Evolutionary conservation across 805 yeast species (phyloP).

Genomic region (Lipomyces lipofer): DNA sequence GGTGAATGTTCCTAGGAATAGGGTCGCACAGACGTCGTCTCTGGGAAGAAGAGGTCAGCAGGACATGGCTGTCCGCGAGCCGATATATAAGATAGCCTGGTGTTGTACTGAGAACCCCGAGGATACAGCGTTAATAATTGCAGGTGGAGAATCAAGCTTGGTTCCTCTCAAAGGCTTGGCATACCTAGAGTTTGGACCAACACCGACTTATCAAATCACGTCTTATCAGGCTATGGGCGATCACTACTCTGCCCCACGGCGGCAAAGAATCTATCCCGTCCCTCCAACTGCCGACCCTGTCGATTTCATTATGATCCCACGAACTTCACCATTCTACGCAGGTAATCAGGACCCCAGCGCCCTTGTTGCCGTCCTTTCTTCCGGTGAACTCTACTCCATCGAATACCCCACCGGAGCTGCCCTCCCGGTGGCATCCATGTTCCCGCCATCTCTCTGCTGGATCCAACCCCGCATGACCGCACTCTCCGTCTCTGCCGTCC

Average conservation of each 20-base stretch:
- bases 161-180: conserved; percentile 47
- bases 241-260: conserved; percentile 63
- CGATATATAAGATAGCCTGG: conserved; percentile 67
- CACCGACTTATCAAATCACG: conserved; percentile 76
- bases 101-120: conserved; percentile 78
- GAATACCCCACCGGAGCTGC: conserved; percentile 57
- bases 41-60: not conserved
- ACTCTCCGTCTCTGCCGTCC: conserved; percentile 56
- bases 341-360: conserved; percentile 78
- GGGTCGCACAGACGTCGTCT: conserved; percentile 1
- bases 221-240: conserved; percentile 81
- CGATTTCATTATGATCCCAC: conserved; percentile 55
- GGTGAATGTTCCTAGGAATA: conserved; percentile 53
- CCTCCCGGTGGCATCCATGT: conserved; percentile 54
- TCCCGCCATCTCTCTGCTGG: conserved; percentile 83
- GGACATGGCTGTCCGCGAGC: conserved; percentile 25
- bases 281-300: conserved; percentile 48
- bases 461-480: conserved; percentile 69
- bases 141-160: conserved; percentile 61
- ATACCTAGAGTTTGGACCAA: conserved; percentile 72
- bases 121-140: conserved; percentile 66
- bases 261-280: conserved; percentile 58
- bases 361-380: conserved; percentile 57
- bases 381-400: conserved; percentile 66
- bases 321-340: conserved; percentile 69